phyloP scores from a whole-genome alignment of 2,329 filamentous ascomycete genomes.

The Exophiala phaeomuriformis region DNA sequence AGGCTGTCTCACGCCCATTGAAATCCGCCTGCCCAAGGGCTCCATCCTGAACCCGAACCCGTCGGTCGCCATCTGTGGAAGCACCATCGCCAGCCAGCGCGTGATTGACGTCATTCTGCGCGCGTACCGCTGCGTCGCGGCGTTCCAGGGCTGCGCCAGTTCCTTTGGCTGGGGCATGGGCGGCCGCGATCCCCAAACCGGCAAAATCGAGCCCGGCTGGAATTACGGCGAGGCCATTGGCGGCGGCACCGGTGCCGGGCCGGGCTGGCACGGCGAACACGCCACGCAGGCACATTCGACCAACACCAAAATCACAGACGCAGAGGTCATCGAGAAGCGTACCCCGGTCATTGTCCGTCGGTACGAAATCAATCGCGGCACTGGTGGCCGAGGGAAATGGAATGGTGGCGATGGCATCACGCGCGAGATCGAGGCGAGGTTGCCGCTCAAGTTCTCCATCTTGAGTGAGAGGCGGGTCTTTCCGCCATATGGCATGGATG shows the following conservation, averaged over 20 bases:
- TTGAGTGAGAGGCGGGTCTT: constrained; percentile 26
- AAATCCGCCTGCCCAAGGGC: constrained; percentile 26
- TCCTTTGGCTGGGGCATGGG: constrained; percentile 29
- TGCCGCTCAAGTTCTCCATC: constrained; percentile 59
- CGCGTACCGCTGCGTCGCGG: constrained; percentile 28
- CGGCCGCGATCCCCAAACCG: constrained; percentile 2
- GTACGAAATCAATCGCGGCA: constrained; percentile 58
- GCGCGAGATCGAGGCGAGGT: constrained; percentile 72
- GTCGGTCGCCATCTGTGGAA: constrained; percentile 24
- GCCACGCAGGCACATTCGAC: constrained; percentile 84
- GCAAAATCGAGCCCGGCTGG: constrained; percentile 42
- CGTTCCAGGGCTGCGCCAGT: constrained; percentile 29
- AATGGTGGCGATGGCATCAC: constrained; percentile 69
- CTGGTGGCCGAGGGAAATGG: constrained; percentile 59
- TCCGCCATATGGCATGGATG: constrained; percentile 28
- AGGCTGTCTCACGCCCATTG: constrained; percentile 29
- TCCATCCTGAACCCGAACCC: constrained; percentile 23
- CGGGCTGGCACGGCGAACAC: constrained; percentile 63
- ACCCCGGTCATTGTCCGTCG: constrained; percentile 67
- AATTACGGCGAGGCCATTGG: constrained; percentile 79
- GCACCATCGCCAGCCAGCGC: constrained; percentile 28
- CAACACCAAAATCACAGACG: constrained; percentile 75
- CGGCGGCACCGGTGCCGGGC: constrained; percentile 66
- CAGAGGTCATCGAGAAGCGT: constrained; percentile 68
- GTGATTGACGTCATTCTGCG: constrained; percentile 32